Conservation (phyloP, 495 filamentous ascomycete genomes). For the Opeltia flavorubescens region DNA sequence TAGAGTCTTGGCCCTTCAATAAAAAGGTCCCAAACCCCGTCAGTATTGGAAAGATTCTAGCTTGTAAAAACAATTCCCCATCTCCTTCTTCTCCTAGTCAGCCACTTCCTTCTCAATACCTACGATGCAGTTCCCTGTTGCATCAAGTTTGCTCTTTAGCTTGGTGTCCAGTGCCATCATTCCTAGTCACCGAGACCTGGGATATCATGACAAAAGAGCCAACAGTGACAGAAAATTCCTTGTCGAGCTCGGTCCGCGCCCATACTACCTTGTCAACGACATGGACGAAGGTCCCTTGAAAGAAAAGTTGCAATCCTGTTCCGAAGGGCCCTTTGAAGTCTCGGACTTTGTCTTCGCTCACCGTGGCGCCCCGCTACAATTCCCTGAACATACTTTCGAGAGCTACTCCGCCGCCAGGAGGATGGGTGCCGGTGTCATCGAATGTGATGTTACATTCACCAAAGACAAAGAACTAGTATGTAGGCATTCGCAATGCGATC, state of each 20-base stretch:
- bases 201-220: background rate
- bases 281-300: conserved; percentile 45
- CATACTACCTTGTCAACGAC: conserved; percentile 43
- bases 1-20: background rate
- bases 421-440: conserved; percentile 50
- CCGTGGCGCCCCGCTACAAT: conserved; percentile 43
- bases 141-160: background rate
- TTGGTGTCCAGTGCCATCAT: background rate
- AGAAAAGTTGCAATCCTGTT: conserved; percentile 36
- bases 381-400: conserved; percentile 45
- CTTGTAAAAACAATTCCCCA: background rate
- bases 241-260: conserved; percentile 41
- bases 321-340: conserved; percentile 27
- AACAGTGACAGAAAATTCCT: background rate
- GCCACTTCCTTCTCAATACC: background rate
- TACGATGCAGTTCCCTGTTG: background rate
- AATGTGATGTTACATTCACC: conserved; percentile 52
- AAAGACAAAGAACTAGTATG: conserved; percentile 45
- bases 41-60: background rate
- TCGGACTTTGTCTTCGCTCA: conserved; percentile 41
- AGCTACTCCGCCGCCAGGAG: conserved; percentile 37
- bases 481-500: conserved; percentile 47
- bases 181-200: background rate
- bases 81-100: background rate
- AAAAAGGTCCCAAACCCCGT: background rate